Base-by-base conservation (phyloP, 73 alveolate genomes). In the Uronychia setigera region DNA sequence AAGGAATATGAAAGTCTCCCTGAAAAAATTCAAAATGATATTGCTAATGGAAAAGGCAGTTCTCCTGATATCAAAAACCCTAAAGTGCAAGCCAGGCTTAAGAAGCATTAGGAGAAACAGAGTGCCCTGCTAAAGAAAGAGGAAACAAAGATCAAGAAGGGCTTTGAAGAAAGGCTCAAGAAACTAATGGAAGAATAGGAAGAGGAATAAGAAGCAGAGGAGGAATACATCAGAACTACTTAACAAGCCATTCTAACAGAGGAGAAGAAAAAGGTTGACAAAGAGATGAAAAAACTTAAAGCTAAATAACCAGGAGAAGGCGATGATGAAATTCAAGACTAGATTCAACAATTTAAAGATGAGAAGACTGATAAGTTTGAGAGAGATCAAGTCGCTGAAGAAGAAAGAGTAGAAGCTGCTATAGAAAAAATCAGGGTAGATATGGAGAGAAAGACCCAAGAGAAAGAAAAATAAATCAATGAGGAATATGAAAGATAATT, bases 171-270 rank as follows among this genome's bases (percentile, higher is more conserved):
- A 76, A 30, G 33, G 60, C 33, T 31, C n/a, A 86, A 58, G 31
- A 35, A 79, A 27, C 26, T 32, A 26, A 86, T 79, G 35, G 83
- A 86, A 26, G 88, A 86, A 11, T 32, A 58, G 35, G 83, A 80
- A 77, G 59, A 81, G 67, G 80, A 80, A 46, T 31, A 58, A 26
- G 93, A 81, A 46, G 34, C 34, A 34, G 89, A 87, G 80, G 28
- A 32, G 31, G 89, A 87, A 67, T 76, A 77, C 32, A 46, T 82
- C 34, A 46, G 19, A 46, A 11, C 5, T 11, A 19, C 19, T 46
- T 19, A 46, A 19, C 67, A 46, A 46, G 67, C 5, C n/a, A 46
- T 11, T 19, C 67, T 46, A 19, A 11, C 67, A 46, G 19, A 19
- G 67, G 67, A 46, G 67, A 46, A 46, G 67, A 46, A 46, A 19